Percentiles rank a stretch among this genome's conserved stretches.
These are phyloP conservation scores for Phialemonium atrogriseum DNA, from an alignment of 2,329 filamentous ascomycete species.

Conservation along the genomic window DNA sequence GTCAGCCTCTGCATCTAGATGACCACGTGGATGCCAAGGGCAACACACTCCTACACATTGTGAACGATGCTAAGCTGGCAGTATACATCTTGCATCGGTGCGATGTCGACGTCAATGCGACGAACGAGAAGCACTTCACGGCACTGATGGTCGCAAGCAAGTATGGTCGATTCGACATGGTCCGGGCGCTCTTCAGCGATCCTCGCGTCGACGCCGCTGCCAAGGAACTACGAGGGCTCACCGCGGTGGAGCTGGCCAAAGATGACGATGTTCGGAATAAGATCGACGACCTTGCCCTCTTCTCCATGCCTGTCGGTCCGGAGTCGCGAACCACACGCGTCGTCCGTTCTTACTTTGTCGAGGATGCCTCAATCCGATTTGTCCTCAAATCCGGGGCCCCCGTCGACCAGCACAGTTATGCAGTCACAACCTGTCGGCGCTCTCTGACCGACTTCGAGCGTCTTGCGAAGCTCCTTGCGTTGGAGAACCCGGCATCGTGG, in stretches of 20 bases:
- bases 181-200: conserved; percentile 79
- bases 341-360: conserved; percentile 92
- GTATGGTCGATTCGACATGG: conserved; percentile 90
- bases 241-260: conserved; percentile 92
- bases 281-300: conserved; percentile 86
- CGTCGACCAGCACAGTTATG: conserved; percentile 73
- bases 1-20: conserved; percentile 75
- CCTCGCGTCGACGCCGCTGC: conserved; percentile 77
- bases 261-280: conserved; percentile 95
- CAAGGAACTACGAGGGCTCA: conserved; percentile 79
- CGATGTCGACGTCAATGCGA: conserved; percentile 92
- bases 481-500: conserved; percentile 95
- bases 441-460: conserved; percentile 88
- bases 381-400: conserved; percentile 91
- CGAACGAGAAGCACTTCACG: conserved; percentile 91
- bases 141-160: conserved; percentile 98
- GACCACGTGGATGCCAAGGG: conserved; percentile 89
- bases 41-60: conserved; percentile 91
- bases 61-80: conserved; percentile 76
- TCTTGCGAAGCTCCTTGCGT: conserved; percentile 69
- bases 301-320: conserved; percentile 61
- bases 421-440: conserved; percentile 87
- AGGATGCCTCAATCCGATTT: conserved; percentile 87
- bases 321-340: conserved; percentile 86
- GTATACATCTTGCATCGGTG: conserved; percentile 69